Base-by-base conservation (phyloP, 2,329 filamentous ascomycete genomes). In the Verticillium albo-atrum region DNA sequence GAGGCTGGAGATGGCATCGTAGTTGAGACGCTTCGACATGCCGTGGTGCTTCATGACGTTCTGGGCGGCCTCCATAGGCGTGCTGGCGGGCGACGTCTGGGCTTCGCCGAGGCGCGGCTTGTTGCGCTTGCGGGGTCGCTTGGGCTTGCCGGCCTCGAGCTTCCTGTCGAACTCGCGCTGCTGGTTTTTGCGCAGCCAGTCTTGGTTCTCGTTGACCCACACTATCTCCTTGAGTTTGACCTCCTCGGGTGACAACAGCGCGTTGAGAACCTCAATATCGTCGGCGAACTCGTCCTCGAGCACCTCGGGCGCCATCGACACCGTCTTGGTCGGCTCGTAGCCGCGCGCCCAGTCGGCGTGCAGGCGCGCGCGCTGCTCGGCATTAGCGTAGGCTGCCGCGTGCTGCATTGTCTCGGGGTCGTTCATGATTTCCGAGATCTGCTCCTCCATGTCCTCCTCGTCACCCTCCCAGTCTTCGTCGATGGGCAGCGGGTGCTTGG, bases 171-270 rank as follows among this genome's bases (percentile, higher is more conserved):
- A 89, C 6, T 89, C 82, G 73, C 95, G 96, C 61, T 90, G 87
- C 69, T 97, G 92, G 70, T 96, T 89, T 55, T 87, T 84, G 9
- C 94, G 90, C 42, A 99, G 81, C 84, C 93, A 99, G 65, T 96
- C 92, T 71, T 95, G 92, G 74, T 99, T 98, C 70, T 93, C 88
- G 61, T 94, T 93, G 51, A 96, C 87, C 95, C 95, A 99, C 57
- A 98, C 90, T 61, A 87, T 86, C 72, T 97, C 93, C 72, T 97
- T 98, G 69, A 92, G 85, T 34, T 84, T 84, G 2, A 88, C 85
- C 75, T 98, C 93, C 3, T 86, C 84, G 1, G 88, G 83, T 0
- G 82, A 84, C 5, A 98, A 81, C 35, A 92, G 75, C 69, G 93
- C 97, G 67, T 90, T 90, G 61, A 83, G 78, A 5, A 99, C 92